A percentile compares a stretch with the other conserved stretches of the same genome.
These are phyloP conservation scores for Stipa capillata DNA, from an alignment of 176 grass and related monocot genomes.

Conservation along the genomic window DNA sequence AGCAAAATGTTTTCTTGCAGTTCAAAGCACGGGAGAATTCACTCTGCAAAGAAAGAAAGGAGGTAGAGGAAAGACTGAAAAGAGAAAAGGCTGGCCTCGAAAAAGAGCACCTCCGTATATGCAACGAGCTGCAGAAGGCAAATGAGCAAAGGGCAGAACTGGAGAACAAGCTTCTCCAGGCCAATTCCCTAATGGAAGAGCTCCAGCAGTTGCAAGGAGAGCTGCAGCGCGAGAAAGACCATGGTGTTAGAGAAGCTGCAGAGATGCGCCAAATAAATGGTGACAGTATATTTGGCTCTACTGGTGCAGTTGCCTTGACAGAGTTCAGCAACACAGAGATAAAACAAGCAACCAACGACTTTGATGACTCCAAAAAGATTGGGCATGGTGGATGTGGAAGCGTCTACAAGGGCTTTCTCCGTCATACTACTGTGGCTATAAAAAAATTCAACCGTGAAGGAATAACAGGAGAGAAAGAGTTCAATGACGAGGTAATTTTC, in stretches of 20 bases:
- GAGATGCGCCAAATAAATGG: slow-evolving; percentile 16
- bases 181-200: slow-evolving; percentile 9
- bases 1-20: slow-evolving; percentile 31
- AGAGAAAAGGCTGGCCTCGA: slow-evolving; percentile 39
- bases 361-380: slow-evolving; percentile 44
- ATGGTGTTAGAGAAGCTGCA: slow-evolving; percentile 24
- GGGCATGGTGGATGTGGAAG: slow-evolving; percentile 64
- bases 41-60: slow-evolving; percentile 39
- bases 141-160: slow-evolving; percentile 31
- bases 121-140: slow-evolving; percentile 37
- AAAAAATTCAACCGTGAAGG: slow-evolving; percentile 60
- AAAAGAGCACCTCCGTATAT: slow-evolving; percentile 33
- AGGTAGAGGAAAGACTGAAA: slow-evolving; percentile 45
- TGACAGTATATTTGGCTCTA: background rate
- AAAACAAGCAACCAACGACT: slow-evolving; percentile 52
- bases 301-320: slow-evolving; percentile 16
- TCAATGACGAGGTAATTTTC: slow-evolving; percentile 58
- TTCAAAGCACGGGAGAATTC: slow-evolving; percentile 38
- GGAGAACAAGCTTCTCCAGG: slow-evolving; percentile 31
- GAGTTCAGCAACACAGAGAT: slow-evolving; percentile 56
- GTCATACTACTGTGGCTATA: slow-evolving; percentile 59
- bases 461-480: slow-evolving; percentile 44
- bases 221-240: slow-evolving; percentile 29
- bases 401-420: slow-evolving; percentile 69
- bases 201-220: slow-evolving; percentile 10